Base-by-base conservation (phyloP, 2,329 filamentous ascomycete genomes). In the Leptodontidium sp. region DNA sequence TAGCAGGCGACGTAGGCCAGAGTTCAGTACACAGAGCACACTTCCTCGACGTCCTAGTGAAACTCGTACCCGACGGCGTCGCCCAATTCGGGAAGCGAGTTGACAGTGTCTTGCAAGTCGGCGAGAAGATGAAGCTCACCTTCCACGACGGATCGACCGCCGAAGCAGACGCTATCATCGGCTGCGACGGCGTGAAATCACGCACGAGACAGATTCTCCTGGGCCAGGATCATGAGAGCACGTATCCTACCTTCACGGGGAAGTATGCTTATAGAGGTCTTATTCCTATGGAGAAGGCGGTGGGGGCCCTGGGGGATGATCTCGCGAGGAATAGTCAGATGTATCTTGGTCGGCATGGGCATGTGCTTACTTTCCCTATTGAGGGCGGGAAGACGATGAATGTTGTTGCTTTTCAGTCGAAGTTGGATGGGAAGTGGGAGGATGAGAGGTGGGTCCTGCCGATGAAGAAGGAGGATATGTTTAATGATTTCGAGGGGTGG, bases 141-240 rank as follows among this genome's bases (percentile, higher is more conserved):
- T 85, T 87, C 66, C 72, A 77, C 1, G 85, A 87, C 75, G 83
- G 83, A 0, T 81, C 77, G 0, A 78, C 74, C 0, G 83, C 79
- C 0, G 74, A 79, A 32, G 83, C 84, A 38, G 80, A 80, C 68
- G 80, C 82, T 1, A 84, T 88, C 0, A 81, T 91, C 66, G 88
- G 87, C 5, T 89, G 87, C 75, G 89, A 91, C 77, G 89, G 89
- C 0, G 88, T 91, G 74, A 88, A 88, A 75, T 88, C 86, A 0
- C 80, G 81, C 3, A 81, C 86, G 2, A 81, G 89, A 8, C 76
- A 84, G 38, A 76, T 86, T 15, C 77, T 91, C 5, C 79, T 90
- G 2, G 86, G 85, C 0, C 75, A 81, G 2, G 61, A 74, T 52
- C 69, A 75, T 58, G 65, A 65, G 32, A 64, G 43, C 49, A 65